Conservation (phyloP, 352 stramenopile genomes). For the Phytophthora hybrid region DNA sequence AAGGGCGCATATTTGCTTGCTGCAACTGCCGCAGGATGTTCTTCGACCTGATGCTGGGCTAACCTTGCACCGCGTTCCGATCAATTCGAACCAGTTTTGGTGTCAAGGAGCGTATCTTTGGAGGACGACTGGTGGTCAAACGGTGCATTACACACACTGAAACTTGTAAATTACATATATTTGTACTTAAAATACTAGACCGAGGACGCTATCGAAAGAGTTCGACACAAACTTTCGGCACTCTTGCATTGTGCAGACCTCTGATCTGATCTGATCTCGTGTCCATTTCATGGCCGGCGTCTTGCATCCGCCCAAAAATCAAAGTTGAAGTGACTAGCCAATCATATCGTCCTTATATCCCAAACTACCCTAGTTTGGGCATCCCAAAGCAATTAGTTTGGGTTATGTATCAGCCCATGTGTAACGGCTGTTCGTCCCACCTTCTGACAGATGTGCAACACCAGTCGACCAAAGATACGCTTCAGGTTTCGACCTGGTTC, state of each 20-base stretch:
- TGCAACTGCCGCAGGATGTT: too few relatives aligned
- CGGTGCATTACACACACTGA: constrained; percentile 15
- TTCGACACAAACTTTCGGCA: too few relatives aligned
- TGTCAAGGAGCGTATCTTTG: constrained; percentile 1
- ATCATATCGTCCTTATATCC: background rate
- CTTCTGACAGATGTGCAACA: constrained; percentile 14
- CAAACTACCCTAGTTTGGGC: constrained; percentile 12
- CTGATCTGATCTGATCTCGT: background rate
- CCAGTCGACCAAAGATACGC: constrained; percentile 8
- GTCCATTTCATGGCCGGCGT: constrained; percentile 13
- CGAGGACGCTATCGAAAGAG: too few relatives aligned
- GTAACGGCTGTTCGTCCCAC: constrained; percentile 13
- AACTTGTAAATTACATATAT: too few relatives aligned
- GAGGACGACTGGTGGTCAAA: constrained; percentile 7
- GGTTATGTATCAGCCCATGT: constrained; percentile 13
- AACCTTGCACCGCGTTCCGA: too few relatives aligned
- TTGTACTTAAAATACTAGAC: too few relatives aligned
- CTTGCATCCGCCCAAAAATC: constrained; percentile 10
- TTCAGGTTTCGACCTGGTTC: background rate
- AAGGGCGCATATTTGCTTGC: background rate
- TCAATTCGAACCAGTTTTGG: too few relatives aligned
- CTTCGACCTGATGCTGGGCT: too few relatives aligned
- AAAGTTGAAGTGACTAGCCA: constrained; percentile 13
- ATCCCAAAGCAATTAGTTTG: background rate
- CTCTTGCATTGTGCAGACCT: too few relatives aligned